Evolutionary conservation across 257 asterid species (phyloP).

Genomic region (Linderniella brevidens): DNA sequence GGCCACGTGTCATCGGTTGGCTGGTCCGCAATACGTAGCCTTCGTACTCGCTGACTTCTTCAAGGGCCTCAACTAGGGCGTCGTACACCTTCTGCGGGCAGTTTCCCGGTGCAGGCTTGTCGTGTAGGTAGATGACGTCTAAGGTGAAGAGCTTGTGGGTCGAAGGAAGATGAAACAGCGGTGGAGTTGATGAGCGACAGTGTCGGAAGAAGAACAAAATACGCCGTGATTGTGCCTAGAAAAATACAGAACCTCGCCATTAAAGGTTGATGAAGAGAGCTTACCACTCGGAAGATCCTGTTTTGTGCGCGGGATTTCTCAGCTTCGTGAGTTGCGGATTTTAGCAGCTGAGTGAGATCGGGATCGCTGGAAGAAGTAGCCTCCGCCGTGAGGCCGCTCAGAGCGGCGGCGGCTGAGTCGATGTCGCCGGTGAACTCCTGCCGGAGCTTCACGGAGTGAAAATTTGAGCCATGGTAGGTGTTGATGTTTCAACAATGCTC

Average conservation of each 20-base stretch:
- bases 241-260: too few relatives aligned
- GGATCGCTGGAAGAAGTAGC: conserved; percentile 43
- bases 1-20: conserved; percentile 63
- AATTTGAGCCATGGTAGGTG: too few relatives aligned
- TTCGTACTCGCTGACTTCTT: conserved; percentile 55
- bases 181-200: conserved; percentile 71
- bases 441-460: conserved; percentile 36
- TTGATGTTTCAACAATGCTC: conserved; percentile 8
- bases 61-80: conserved; percentile 87
- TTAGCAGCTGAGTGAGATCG: conserved; percentile 79
- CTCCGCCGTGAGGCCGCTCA: conserved; percentile 47
- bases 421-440: conserved; percentile 79
- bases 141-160: conserved; percentile 65
- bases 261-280: conserved; percentile 14
- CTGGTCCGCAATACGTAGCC: conserved; percentile 86
- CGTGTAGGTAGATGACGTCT: conserved; percentile 84
- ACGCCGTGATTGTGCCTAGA: too few relatives aligned
- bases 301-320: conserved; percentile 74
- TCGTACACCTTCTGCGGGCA: conserved; percentile 87
- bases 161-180: conserved; percentile 49
- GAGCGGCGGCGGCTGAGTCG: conserved; percentile 49
- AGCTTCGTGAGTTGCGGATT: conserved; percentile 80
- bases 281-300: conserved; percentile 80
- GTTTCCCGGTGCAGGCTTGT: conserved; percentile 87
- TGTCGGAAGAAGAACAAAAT: conserved; percentile 33